These are phyloP conservation scores for Fusarium sterilihyphosum DNA, from an alignment of 2,329 filamentous ascomycete species.

Conservation along the genomic window DNA sequence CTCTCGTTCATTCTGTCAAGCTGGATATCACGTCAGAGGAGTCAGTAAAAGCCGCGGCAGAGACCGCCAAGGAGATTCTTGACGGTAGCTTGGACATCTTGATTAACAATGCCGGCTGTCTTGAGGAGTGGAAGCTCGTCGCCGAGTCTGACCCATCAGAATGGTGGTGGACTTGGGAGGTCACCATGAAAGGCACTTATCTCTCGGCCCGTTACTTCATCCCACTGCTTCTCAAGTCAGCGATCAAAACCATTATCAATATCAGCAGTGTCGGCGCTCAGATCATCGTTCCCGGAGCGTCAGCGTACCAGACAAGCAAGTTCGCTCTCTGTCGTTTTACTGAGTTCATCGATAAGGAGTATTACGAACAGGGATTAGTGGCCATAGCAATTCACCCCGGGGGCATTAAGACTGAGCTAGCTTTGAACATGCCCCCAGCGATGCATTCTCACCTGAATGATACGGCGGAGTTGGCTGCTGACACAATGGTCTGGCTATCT, in stretches of 20 bases:
- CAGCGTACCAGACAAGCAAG: neutral
- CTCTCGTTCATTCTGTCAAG: conserved; percentile 51
- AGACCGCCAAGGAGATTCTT: conserved; percentile 40
- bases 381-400: neutral
- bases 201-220: conserved; percentile 59
- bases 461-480: neutral
- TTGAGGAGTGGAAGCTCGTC: conserved; percentile 49
- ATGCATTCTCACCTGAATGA: neutral
- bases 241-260: conserved; percentile 57
- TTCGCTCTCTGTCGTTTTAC: neutral
- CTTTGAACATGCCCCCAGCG: neutral
- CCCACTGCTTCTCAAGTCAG: conserved; percentile 53
- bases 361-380: neutral
- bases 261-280: conserved; percentile 50
- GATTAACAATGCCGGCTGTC: conserved; percentile 56
- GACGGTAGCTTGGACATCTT: conserved; percentile 52
- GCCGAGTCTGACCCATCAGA: conserved; percentile 50
- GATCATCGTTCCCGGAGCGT: neutral
- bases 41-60: conserved; percentile 45
- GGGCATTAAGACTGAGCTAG: neutral
- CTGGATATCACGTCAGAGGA: conserved; percentile 51
- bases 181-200: conserved; percentile 62
- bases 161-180: conserved; percentile 59
- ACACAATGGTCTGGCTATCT: neutral
- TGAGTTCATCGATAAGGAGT: neutral